Evolutionary conservation across 208 protist genomes (phyloP).

Genomic region (Sergeia podlipaevii): DNA sequence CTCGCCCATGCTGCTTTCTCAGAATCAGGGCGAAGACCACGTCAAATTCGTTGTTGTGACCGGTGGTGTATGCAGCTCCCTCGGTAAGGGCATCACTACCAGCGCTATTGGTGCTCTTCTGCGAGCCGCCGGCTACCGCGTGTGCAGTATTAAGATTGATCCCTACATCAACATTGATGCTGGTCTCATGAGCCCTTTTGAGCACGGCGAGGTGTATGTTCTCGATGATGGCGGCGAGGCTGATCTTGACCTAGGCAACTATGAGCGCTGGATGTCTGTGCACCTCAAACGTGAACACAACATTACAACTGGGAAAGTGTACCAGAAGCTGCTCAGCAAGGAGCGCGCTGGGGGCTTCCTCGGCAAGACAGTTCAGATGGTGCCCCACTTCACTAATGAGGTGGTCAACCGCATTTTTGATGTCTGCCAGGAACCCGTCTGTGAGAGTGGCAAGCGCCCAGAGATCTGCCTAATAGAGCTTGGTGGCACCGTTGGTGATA

Average conservation of each 20-base stretch:
- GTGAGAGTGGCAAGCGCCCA: constrained; percentile 62
- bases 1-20: constrained; percentile 59
- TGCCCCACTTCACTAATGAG: constrained; percentile 94
- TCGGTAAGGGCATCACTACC: constrained; percentile 97
- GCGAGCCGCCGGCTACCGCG: constrained; percentile 83
- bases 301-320: constrained; percentile 99
- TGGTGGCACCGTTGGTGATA: constrained; percentile 98
- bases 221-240: constrained; percentile 98
- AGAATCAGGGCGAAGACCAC: constrained; percentile 27
- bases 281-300: constrained; percentile 96
- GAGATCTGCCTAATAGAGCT: constrained; percentile 98
- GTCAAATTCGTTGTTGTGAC: constrained; percentile 97
- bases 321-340: constrained; percentile 94
- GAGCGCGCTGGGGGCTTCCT: constrained; percentile 98
- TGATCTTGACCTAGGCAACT: constrained; percentile 99
- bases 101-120: constrained; percentile 83
- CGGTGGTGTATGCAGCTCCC: constrained; percentile 98
- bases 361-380: constrained; percentile 99
- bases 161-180: constrained; percentile 99
- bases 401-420: constrained; percentile 85
- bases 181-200: constrained; percentile 94
- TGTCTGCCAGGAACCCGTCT: constrained; percentile 87
- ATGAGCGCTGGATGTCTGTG: constrained; percentile 98
- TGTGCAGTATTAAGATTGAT: constrained; percentile 99
- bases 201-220: constrained; percentile 99